These are phyloP conservation scores for Tetrahymena elliotti DNA, from an alignment of 73 alveolate genomes.

Conservation along the genomic window DNA sequence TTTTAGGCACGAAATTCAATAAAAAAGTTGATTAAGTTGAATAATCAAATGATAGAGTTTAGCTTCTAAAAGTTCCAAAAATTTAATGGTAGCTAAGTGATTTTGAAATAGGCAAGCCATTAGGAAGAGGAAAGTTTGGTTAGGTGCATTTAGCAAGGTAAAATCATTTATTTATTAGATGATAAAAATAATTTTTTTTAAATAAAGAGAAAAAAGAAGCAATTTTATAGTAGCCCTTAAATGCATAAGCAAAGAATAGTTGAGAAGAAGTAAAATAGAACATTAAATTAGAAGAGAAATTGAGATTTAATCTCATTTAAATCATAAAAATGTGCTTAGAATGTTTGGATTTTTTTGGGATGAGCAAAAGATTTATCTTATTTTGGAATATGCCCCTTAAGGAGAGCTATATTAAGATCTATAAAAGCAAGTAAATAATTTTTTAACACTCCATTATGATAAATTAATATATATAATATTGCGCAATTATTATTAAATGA, in stretches of 20 bases:
- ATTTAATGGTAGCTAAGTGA: slow-evolving; percentile 29
- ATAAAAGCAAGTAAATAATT: slow-evolving; percentile 4
- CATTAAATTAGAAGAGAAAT: slow-evolving; percentile 74
- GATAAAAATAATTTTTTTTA: background rate
- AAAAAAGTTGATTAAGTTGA: background rate
- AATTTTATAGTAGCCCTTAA: slow-evolving; percentile 78
- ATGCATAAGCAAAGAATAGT: background rate
- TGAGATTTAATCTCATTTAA: slow-evolving; percentile 75
- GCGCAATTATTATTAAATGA: background rate
- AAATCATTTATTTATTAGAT: background rate
- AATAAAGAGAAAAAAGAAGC: slow-evolving; percentile 54
- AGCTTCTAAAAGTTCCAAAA: background rate
- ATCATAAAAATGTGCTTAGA: slow-evolving; percentile 72
- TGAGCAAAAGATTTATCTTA: slow-evolving; percentile 75
- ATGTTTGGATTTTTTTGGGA: slow-evolving; percentile 89
- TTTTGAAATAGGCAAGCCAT: slow-evolving; percentile 56
- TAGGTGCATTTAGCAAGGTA: slow-evolving; percentile 48
- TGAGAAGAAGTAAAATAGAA: background rate
- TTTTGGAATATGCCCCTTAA: slow-evolving; percentile 84
- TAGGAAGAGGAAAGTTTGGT: slow-evolving; percentile 66
- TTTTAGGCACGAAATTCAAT: background rate
- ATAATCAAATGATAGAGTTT: background rate
- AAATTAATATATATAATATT: background rate
- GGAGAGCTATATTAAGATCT: slow-evolving; percentile 77
- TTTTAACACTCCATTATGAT: background rate